These are phyloP conservation scores for Allium cepa DNA, from an alignment of 106 monocot species.

Conservation along the genomic window DNA sequence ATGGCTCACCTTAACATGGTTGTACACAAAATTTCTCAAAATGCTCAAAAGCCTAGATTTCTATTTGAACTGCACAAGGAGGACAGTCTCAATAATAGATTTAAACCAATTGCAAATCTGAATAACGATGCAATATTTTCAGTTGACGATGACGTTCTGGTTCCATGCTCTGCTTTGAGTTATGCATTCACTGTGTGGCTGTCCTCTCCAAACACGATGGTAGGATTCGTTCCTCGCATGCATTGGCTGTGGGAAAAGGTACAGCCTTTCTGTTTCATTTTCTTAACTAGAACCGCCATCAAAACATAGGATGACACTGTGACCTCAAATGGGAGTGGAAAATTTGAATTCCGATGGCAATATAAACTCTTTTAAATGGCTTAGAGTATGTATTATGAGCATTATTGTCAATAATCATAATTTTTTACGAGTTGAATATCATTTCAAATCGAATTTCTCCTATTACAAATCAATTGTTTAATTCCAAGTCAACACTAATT, in stretches of 20 bases:
- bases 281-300: too few relatives aligned
- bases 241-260: conserved; percentile 46
- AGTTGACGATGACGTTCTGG: conserved; percentile 69
- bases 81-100: conserved; percentile 70
- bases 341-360: too few relatives aligned
- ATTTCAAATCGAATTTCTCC: too few relatives aligned
- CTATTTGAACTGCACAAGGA: conserved; percentile 51
- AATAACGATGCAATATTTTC: conserved; percentile 62
- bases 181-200: conserved; percentile 67
- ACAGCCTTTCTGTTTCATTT: neutral
- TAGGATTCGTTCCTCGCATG: conserved; percentile 81
- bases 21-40: conserved; percentile 11
- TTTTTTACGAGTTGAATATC: too few relatives aligned
- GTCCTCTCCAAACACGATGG: conserved; percentile 50
- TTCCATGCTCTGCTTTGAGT: conserved; percentile 49
- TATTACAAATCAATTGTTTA: too few relatives aligned
- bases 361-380: neutral
- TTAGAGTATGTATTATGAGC: too few relatives aligned
- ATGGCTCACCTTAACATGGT: conserved; percentile 18
- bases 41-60: conserved; percentile 14
- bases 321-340: too few relatives aligned
- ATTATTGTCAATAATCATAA: too few relatives aligned
- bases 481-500: too few relatives aligned
- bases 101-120: conserved; percentile 39
- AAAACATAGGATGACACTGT: too few relatives aligned